Conservation (phyloP, 352 stramenopile species). For the Phytophthora citricola region DNA sequence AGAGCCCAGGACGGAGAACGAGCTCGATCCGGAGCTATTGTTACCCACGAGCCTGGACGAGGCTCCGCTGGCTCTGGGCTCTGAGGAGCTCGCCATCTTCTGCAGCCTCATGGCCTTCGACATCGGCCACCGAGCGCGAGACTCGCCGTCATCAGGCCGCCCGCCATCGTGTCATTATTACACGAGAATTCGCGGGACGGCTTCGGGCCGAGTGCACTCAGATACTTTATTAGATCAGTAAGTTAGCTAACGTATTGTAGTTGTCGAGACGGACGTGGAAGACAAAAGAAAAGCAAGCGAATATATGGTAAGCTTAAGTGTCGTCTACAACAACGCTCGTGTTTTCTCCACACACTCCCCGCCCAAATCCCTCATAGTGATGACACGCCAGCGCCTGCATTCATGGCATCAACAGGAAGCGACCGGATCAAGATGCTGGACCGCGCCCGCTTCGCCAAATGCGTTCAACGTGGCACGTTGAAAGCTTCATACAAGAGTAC, state of each 20-base stretch:
- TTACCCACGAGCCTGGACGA: slow-evolving; percentile 71
- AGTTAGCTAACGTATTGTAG: slow-evolving; percentile 27
- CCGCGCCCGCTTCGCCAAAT: too few species aligned
- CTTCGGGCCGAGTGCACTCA: background rate
- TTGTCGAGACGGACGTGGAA: slow-evolving; percentile 6
- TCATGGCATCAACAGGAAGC: too few species aligned
- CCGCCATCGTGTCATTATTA: slow-evolving; percentile 34
- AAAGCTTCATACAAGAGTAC: too few species aligned
- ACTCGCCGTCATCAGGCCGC: slow-evolving; percentile 15
- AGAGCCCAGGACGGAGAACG: slow-evolving; percentile 20
- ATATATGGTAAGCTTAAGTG: slow-evolving; percentile 9
- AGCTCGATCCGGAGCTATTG: slow-evolving; percentile 28
- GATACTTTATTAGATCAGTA: slow-evolving; percentile 23
- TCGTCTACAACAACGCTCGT: background rate
- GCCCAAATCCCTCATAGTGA: background rate
- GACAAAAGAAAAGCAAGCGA: slow-evolving; percentile 6
- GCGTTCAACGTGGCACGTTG: too few species aligned
- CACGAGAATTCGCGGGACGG: slow-evolving; percentile 28
- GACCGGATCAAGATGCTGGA: too few species aligned
- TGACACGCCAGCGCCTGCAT: background rate
- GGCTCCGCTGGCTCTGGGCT: slow-evolving; percentile 60
- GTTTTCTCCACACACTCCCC: too few species aligned
- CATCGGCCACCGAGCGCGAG: slow-evolving; percentile 31
- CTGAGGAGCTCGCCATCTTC: slow-evolving; percentile 81
- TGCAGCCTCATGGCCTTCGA: slow-evolving; percentile 84